Conservation (phyloP, 345 rosid genomes). For the Dovyalis caffra region DNA sequence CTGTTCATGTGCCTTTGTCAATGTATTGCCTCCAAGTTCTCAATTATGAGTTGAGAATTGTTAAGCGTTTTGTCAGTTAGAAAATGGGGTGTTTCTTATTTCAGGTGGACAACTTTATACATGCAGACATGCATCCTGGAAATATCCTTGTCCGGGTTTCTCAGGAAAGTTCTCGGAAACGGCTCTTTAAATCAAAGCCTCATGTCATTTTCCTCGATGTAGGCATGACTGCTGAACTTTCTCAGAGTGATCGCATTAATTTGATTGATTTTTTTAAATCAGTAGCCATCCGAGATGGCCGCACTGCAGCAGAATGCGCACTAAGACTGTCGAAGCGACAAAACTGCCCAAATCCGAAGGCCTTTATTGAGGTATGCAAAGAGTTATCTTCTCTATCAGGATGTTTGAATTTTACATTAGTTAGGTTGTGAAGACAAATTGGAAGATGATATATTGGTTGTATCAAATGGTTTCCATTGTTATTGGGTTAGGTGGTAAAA, state of each 20-base stretch:
- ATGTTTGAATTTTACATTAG: background rate
- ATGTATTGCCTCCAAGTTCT: background rate
- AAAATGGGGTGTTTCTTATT: constrained; percentile 19
- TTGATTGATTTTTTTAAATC: constrained; percentile 89
- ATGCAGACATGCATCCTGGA: constrained; percentile 99
- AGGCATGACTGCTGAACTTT: constrained; percentile 99
- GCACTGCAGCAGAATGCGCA: constrained; percentile 78
- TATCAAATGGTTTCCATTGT: background rate
- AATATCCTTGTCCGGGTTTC: constrained; percentile 86
- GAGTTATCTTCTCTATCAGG: background rate
- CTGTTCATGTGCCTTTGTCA: background rate
- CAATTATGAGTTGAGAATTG: background rate
- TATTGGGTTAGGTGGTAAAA: background rate
- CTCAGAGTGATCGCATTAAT: constrained; percentile 71
- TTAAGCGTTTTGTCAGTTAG: background rate
- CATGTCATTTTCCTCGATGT: constrained; percentile 96
- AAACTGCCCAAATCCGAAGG: constrained; percentile 84
- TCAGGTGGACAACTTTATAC: constrained; percentile 97
- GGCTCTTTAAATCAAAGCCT: constrained; percentile 78
- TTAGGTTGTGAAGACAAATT: background rate
- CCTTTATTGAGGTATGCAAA: constrained; percentile 60
- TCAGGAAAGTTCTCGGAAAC: constrained; percentile 54
- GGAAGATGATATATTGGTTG: background rate
- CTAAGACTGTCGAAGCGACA: constrained; percentile 83
- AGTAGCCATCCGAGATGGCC: constrained; percentile 88